These are phyloP conservation scores for Panicum hallii DNA, from an alignment of 202 grass and related monocot genomes.

Conservation along the genomic window DNA sequence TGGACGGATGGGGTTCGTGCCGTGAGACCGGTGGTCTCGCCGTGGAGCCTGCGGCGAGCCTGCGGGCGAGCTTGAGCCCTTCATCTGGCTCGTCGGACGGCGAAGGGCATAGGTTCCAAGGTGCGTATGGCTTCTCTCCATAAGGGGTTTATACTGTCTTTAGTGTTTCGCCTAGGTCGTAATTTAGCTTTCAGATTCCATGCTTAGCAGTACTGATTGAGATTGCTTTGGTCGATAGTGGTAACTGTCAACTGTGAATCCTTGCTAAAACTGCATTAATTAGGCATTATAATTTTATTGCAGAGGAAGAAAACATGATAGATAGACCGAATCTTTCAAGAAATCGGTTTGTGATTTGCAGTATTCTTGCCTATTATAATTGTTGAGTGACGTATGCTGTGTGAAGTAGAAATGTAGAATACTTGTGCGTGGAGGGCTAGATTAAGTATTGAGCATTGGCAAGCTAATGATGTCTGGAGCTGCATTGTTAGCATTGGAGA, in stretches of 20 bases:
- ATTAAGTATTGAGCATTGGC: slow-evolving; percentile 3
- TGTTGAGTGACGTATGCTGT: slow-evolving; percentile 12
- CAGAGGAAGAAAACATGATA: neutral
- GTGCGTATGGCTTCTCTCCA: slow-evolving; percentile 30
- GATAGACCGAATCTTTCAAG: neutral
- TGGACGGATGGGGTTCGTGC: slow-evolving; percentile 34
- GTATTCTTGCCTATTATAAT: neutral
- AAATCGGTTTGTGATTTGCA: neutral
- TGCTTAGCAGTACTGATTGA: slow-evolving; percentile 6
- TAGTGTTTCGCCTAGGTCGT: slow-evolving; percentile 1
- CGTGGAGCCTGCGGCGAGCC: neutral
- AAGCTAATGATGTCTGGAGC: neutral
- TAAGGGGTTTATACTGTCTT: slow-evolving; percentile 28
- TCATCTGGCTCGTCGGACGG: slow-evolving; percentile 38
- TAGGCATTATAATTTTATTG: slow-evolving; percentile 5
- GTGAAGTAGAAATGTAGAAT: neutral
- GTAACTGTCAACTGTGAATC: neutral
- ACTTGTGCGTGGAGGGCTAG: neutral
- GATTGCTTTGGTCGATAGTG: slow-evolving; percentile 7
- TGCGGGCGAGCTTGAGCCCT: slow-evolving; percentile 34
- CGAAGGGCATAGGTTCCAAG: slow-evolving; percentile 32
- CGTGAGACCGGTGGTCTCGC: slow-evolving; percentile 20
- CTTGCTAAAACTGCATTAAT: neutral
- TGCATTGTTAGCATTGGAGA: neutral
- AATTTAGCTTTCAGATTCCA: slow-evolving; percentile 28